A percentile compares a stretch with the other conserved stretches of the same genome.
Conservation (phyloP, 305 asterid species). For the Fraxinus greggii region DNA sequence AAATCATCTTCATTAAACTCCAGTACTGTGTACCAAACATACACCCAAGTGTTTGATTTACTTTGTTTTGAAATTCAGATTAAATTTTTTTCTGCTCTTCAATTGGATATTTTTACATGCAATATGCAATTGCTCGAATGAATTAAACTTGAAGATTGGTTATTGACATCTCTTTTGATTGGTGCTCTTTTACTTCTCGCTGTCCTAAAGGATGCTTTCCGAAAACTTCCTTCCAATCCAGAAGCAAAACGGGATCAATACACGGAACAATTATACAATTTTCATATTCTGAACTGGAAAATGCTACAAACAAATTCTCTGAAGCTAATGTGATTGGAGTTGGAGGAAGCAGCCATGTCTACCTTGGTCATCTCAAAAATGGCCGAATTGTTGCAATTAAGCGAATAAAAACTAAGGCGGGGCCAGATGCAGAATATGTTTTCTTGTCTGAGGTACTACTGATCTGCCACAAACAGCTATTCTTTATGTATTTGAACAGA, state of each 20-base stretch:
- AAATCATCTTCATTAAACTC: neutral
- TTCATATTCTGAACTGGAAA: slow-evolving; percentile 75
- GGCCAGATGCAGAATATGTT: slow-evolving; percentile 67
- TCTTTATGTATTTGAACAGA: neutral
- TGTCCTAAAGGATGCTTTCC: slow-evolving; percentile 74
- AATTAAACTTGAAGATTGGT: neutral
- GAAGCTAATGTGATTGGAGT: slow-evolving; percentile 74
- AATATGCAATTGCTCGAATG: neutral
- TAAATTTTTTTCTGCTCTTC: neutral
- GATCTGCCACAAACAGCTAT: slow-evolving; percentile 5
- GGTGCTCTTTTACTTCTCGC: slow-evolving; percentile 3
- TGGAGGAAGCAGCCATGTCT: slow-evolving; percentile 91
- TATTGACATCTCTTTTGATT: slow-evolving; percentile 15
- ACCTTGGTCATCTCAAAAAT: slow-evolving; percentile 69
- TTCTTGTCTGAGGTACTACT: slow-evolving; percentile 78
- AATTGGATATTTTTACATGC: neutral
- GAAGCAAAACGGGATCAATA: slow-evolving; percentile 50
- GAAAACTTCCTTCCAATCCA: slow-evolving; percentile 39
- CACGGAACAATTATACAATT: slow-evolving; percentile 61
- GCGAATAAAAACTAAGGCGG: slow-evolving; percentile 66
- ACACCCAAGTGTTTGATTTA: neutral
- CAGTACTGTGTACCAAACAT: neutral
- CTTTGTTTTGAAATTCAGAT: neutral
- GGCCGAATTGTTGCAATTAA: slow-evolving; percentile 80
- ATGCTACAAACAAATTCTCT: slow-evolving; percentile 69